Conservation (phyloP, 495 filamentous ascomycete genomes). For the Hypoxylon cercidicola region DNA sequence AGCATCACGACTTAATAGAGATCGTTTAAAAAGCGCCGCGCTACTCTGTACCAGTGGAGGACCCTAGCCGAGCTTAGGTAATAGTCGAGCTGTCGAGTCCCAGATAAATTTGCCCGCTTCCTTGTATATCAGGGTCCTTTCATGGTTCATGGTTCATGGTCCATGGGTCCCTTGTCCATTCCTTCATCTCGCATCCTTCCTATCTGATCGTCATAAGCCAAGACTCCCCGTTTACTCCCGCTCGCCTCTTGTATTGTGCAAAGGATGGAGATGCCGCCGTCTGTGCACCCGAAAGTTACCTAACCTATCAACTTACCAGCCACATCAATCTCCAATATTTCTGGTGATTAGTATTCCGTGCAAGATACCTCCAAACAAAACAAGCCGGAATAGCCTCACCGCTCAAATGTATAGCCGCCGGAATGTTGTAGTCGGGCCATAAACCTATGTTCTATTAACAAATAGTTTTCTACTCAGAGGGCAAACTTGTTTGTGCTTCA, state of each 20-base stretch:
- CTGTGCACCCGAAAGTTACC: slow-evolving; percentile 32
- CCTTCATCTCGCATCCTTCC: slow-evolving; percentile 45
- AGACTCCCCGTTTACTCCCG: slow-evolving; percentile 37
- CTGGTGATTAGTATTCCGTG: slow-evolving; percentile 1
- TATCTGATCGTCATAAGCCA: slow-evolving; percentile 43
- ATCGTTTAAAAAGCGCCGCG: slow-evolving; percentile 27
- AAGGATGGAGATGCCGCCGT: slow-evolving; percentile 13
- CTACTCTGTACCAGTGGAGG: neutral
- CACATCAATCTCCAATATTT: slow-evolving; percentile 8
- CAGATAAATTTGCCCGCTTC: slow-evolving; percentile 26
- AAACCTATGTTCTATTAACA: neutral
- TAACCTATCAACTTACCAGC: slow-evolving; percentile 17
- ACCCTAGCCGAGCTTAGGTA: slow-evolving; percentile 32
- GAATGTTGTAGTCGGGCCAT: neutral
- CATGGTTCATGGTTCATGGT: slow-evolving; percentile 37
- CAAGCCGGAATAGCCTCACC: slow-evolving; percentile 28
- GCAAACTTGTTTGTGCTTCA: slow-evolving; percentile 2
- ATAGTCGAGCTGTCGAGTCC: slow-evolving; percentile 13
- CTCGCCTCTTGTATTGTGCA: slow-evolving; percentile 28
- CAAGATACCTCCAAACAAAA: slow-evolving; percentile 4
- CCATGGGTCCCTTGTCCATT: slow-evolving; percentile 39
- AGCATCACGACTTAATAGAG: slow-evolving; percentile 3
- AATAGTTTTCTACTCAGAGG: slow-evolving; percentile 3
- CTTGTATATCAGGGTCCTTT: slow-evolving; percentile 40
- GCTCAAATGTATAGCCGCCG: neutral